phyloP scores from a whole-genome alignment of 371 early-diverging fungal genomes.

The Astathelohania contejeani region DNA sequence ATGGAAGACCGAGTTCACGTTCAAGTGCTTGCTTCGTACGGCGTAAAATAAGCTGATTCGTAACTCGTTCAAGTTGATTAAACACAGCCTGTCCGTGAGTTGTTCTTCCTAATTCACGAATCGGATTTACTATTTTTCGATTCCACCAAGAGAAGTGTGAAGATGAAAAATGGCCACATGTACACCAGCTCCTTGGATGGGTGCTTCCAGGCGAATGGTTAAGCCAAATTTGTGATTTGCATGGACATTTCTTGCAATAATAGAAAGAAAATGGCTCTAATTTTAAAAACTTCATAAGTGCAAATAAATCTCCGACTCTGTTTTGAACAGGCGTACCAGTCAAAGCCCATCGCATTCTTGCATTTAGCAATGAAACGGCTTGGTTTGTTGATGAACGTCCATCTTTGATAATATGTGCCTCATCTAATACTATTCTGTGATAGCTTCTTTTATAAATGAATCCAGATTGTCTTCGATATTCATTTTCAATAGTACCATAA shows the following conservation, averaged over 20 bases:
- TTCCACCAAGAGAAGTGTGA: slow-evolving; percentile 87
- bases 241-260: slow-evolving; percentile 66
- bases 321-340: slow-evolving; percentile 93
- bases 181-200: slow-evolving; percentile 22
- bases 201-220: slow-evolving; percentile 31
- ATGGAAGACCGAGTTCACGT: slow-evolving; percentile 74
- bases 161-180: slow-evolving; percentile 29
- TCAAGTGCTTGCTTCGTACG: slow-evolving; percentile 74
- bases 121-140: slow-evolving; percentile 70
- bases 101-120: slow-evolving; percentile 59
- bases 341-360: slow-evolving; percentile 65
- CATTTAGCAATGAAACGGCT: slow-evolving; percentile 62
- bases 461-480: slow-evolving; percentile 38
- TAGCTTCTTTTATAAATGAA: slow-evolving; percentile 21
- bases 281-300: slow-evolving; percentile 70
- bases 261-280: slow-evolving; percentile 64
- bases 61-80: slow-evolving; percentile 58
- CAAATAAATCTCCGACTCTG: slow-evolving; percentile 80
- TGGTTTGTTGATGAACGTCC: slow-evolving; percentile 68
- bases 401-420: slow-evolving; percentile 84
- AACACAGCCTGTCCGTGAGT: slow-evolving; percentile 58
- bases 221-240: slow-evolving; percentile 63
- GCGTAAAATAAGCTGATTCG: slow-evolving; percentile 75
- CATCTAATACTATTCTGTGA: slow-evolving; percentile 34
- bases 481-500: slow-evolving; percentile 50